phyloP scores from a whole-genome alignment of 2,329 filamentous ascomycete genomes.

The Trichoderma sp. region DNA sequence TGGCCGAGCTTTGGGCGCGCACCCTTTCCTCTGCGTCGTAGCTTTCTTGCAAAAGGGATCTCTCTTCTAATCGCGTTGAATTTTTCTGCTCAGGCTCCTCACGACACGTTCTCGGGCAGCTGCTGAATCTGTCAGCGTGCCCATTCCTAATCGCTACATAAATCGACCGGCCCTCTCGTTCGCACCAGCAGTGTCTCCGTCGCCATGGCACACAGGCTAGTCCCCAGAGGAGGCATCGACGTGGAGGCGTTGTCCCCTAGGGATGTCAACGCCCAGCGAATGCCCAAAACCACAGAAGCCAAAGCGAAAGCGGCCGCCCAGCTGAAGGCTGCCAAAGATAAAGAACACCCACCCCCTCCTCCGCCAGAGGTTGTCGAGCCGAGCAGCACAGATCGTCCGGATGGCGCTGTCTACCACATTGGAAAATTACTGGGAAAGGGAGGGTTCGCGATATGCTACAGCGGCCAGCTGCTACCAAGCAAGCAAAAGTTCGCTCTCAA shows the following conservation, averaged over 20 bases:
- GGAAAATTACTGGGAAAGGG: slow-evolving; percentile 75
- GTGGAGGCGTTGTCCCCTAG: slow-evolving; percentile 63
- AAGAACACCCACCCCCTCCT: slow-evolving; percentile 65
- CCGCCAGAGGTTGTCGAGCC: slow-evolving; percentile 59
- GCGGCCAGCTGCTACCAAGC: slow-evolving; percentile 63
- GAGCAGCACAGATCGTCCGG: slow-evolving; percentile 64
- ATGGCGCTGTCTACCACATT: slow-evolving; percentile 71
- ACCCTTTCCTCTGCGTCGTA: not conserved
- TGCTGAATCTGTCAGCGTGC: slow-evolving; percentile 23
- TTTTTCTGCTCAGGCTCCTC: slow-evolving; percentile 3
- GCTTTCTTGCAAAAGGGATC: not conserved
- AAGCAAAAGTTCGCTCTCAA: slow-evolving; percentile 72
- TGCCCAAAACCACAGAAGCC: slow-evolving; percentile 47
- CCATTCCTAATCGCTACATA: not conserved
- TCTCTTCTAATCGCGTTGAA: slow-evolving; percentile 7
- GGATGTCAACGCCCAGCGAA: slow-evolving; percentile 60
- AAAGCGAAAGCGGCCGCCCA: slow-evolving; percentile 53
- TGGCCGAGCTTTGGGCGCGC: not conserved
- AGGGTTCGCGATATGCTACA: slow-evolving; percentile 79
- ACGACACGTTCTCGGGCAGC: slow-evolving; percentile 15
- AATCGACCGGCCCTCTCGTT: not conserved
- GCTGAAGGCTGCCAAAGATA: slow-evolving; percentile 58
- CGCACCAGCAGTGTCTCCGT: not conserved
- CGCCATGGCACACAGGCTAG: slow-evolving; percentile 49
- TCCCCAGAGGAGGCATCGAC: slow-evolving; percentile 49